phyloP scores from a whole-genome alignment of 106 monocot species.

The Chionographis japonica region DNA sequence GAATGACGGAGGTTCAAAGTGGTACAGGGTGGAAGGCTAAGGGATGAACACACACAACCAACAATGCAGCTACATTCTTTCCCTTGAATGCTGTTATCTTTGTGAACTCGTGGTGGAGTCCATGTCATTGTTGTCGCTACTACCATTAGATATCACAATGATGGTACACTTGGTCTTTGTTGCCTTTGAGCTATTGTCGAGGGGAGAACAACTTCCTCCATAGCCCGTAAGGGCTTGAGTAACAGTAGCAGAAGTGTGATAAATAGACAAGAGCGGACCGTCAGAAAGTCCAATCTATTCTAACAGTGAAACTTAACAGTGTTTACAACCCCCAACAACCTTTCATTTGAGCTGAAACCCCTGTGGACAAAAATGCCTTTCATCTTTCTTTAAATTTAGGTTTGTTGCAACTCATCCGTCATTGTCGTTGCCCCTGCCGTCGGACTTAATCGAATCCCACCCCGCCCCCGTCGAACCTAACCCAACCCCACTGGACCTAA shows the following conservation, averaged over 20 bases:
- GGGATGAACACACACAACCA: slow-evolving; percentile 21
- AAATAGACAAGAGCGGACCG: slow-evolving; percentile 29
- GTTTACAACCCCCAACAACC: background rate
- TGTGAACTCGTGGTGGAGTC: slow-evolving; percentile 50
- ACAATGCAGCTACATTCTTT: slow-evolving; percentile 28
- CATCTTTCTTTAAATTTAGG: no score
- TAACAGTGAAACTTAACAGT: background rate
- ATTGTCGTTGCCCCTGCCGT: no score
- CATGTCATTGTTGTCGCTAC: slow-evolving; percentile 66
- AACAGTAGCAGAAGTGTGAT: slow-evolving; percentile 55
- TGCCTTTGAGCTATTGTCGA: slow-evolving; percentile 50
- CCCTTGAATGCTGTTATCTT: slow-evolving; percentile 34
- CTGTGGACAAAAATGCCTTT: no score
- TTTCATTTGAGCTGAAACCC: no score
- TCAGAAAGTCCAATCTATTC: background rate
- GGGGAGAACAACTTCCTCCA: slow-evolving; percentile 58
- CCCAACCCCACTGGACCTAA: no score
- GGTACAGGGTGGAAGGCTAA: slow-evolving; percentile 58
- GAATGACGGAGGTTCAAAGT: slow-evolving; percentile 15
- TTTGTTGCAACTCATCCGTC: no score
- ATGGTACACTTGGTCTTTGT: slow-evolving; percentile 35
- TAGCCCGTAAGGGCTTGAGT: slow-evolving; percentile 40
- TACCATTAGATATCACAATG: slow-evolving; percentile 46
- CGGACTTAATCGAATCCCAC: no score
- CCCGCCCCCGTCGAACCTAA: no score